Evolutionary conservation across 495 filamentous ascomycete genomes (phyloP), one percentile per base, ranked within the genome.

Genomic region (Sordaria brevicollis): DNA sequence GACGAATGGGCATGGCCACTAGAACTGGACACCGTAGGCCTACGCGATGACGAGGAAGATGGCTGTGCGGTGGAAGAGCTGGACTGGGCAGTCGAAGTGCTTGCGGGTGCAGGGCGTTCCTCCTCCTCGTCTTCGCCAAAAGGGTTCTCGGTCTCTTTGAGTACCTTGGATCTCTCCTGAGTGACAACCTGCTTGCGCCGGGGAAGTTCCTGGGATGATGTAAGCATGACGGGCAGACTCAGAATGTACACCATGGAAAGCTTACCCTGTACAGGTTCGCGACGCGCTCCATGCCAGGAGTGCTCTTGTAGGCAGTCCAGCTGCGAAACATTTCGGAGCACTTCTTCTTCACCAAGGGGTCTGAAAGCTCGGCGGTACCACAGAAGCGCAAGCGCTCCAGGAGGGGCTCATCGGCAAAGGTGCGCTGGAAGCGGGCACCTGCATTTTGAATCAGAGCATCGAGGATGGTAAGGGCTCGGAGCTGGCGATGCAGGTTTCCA

Each of bases 381-480:
- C 93, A 90, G 62, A 98, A 89, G 25, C 96, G 90, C 34, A 99
- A 83, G 57, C 96, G 91, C 78, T 99, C 96, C 19, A 99, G 87
- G 31, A 98, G 83, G n/a, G 93, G 90, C 72, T 97, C 94, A 72
- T 98, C 94, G 29, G 90, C 91, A 77, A 98, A 97, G 34, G 82
- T 84, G 17, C 92, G 87, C 80, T 97, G 90, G 77, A 99, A 98
- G 35, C 92, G 88, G 13, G 91, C 86, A 3, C 94, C 94, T 19
- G 93, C 93, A 82, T 98, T 99, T 75, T 97, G 92, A 35, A 99
- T 96, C 31, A 98, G 83, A 57, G 91, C 93, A 78, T 99, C 95
- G 4, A 99, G 89, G 35, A 99, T 90, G 10, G 90, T 91, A 41
- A 99, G 86, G 68, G 96, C 91, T 49, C 96, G 89, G 6, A 99